Conservation (phyloP, 495 filamentous ascomycete species). For the Penicillium maclennaniae region DNA sequence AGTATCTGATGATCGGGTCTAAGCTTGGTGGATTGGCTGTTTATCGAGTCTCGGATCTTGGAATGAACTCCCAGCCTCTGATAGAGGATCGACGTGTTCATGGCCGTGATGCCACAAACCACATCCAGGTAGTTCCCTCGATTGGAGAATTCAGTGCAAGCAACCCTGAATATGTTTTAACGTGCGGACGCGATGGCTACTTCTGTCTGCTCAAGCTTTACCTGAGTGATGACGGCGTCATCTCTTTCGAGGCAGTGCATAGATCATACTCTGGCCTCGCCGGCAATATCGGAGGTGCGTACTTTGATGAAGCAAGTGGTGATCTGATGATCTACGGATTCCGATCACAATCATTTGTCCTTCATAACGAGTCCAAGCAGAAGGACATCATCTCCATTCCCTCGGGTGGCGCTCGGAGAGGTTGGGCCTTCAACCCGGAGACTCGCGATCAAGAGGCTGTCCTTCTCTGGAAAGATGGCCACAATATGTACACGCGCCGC, state of each 20-base stretch:
- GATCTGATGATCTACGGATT: slow-evolving; percentile 78
- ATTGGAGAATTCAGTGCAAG: slow-evolving; percentile 6
- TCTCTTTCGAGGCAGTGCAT: slow-evolving; percentile 46
- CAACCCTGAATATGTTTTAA: slow-evolving; percentile 43
- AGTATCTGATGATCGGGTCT: slow-evolving; percentile 64
- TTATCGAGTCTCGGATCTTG: slow-evolving; percentile 34
- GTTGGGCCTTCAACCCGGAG: slow-evolving; percentile 54
- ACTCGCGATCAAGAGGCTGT: slow-evolving; percentile 20
- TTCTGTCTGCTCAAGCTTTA: slow-evolving; percentile 54
- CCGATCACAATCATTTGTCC: slow-evolving; percentile 67
- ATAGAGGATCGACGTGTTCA: slow-evolving; percentile 39
- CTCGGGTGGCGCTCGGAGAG: slow-evolving; percentile 79
- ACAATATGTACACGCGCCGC: slow-evolving; percentile 39
- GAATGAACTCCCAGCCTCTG: slow-evolving; percentile 20
- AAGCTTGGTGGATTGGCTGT: slow-evolving; percentile 57
- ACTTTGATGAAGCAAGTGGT: slow-evolving; percentile 43
- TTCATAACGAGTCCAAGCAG: slow-evolving; percentile 68
- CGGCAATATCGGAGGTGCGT: slow-evolving; percentile 64
- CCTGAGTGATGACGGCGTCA: neutral
- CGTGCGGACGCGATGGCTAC: slow-evolving; percentile 69
- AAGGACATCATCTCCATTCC: slow-evolving; percentile 64
- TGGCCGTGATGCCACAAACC: slow-evolving; percentile 65
- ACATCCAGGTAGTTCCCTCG: slow-evolving; percentile 44
- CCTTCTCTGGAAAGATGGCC: slow-evolving; percentile 53
- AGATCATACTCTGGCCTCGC: slow-evolving; percentile 57